These are phyloP conservation scores for Actinomucor elegans DNA, from an alignment of 371 early-diverging fungal species.

Conservation along the genomic window DNA sequence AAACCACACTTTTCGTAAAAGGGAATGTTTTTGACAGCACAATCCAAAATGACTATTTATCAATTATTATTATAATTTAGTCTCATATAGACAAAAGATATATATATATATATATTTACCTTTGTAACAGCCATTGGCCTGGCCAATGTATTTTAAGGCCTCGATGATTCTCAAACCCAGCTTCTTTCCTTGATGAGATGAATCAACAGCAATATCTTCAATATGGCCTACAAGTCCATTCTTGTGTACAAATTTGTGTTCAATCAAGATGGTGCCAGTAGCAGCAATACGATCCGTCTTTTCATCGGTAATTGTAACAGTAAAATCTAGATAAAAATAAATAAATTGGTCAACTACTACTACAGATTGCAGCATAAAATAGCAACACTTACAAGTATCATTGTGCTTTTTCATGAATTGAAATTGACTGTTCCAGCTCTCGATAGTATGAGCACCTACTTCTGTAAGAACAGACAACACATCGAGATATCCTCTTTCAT, in stretches of 20 bases:
- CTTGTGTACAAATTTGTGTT: slow-evolving; percentile 93
- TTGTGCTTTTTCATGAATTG: slow-evolving; percentile 74
- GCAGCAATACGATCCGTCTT: slow-evolving; percentile 73
- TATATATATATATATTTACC: slow-evolving; percentile 9
- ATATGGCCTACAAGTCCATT: slow-evolving; percentile 86
- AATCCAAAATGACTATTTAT: slow-evolving; percentile 44
- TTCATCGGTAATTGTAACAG: slow-evolving; percentile 83
- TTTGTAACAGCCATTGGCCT: slow-evolving; percentile 70
- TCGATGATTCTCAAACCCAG: slow-evolving; percentile 73
- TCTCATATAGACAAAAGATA: background rate
- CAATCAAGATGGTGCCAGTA: slow-evolving; percentile 92
- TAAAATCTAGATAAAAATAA: slow-evolving; percentile 47
- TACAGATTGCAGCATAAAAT: background rate
- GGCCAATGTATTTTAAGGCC: slow-evolving; percentile 70
- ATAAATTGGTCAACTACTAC: background rate
- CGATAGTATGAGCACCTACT: slow-evolving; percentile 70
- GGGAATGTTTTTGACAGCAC: slow-evolving; percentile 50
- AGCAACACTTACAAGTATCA: slow-evolving; percentile 63
- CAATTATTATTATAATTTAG: background rate
- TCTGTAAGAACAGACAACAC: slow-evolving; percentile 73
- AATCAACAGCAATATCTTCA: slow-evolving; percentile 94
- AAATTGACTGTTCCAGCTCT: slow-evolving; percentile 68
- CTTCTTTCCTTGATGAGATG: slow-evolving; percentile 90
- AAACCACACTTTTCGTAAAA: slow-evolving; percentile 58
- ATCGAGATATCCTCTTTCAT: slow-evolving; percentile 73